Conservation (phyloP, 306 rosid genomes). For the Dalbergia oliveri region DNA sequence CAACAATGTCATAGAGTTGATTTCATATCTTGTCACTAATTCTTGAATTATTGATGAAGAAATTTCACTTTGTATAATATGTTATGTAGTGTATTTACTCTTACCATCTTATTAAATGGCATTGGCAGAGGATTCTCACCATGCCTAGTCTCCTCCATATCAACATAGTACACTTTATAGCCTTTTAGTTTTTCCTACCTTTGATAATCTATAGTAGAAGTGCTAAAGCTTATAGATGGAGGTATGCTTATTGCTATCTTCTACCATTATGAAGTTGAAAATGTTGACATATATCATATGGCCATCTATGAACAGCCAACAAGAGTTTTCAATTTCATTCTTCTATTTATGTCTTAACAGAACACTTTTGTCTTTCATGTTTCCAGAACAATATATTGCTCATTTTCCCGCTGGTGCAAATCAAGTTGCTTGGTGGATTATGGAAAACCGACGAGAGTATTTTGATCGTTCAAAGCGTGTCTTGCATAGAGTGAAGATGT, state of each 20-base stretch:
- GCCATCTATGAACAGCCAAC: too few species aligned
- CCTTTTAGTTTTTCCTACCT: neutral
- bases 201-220: neutral
- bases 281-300: neutral
- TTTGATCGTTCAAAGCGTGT: slow-evolving; percentile 79
- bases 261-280: neutral
- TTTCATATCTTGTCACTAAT: neutral
- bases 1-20: slow-evolving; percentile 1
- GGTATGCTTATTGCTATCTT: slow-evolving; percentile 2
- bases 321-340: neutral
- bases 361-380: neutral
- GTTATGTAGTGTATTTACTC: neutral
- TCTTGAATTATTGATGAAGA: neutral
- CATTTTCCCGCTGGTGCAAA: slow-evolving; percentile 84
- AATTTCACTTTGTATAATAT: neutral
- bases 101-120: neutral
- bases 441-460: slow-evolving; percentile 92
- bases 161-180: neutral
- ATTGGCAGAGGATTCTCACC: slow-evolving; percentile 6
- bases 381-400: slow-evolving; percentile 78
- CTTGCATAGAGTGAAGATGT: slow-evolving; percentile 71
- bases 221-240: neutral
- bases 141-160: slow-evolving; percentile 11
- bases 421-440: slow-evolving; percentile 96
- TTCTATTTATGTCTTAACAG: slow-evolving; percentile 13